Conservation (phyloP, 768 basidiomycete genomes). For the Omphalotus guepiniiformis region DNA sequence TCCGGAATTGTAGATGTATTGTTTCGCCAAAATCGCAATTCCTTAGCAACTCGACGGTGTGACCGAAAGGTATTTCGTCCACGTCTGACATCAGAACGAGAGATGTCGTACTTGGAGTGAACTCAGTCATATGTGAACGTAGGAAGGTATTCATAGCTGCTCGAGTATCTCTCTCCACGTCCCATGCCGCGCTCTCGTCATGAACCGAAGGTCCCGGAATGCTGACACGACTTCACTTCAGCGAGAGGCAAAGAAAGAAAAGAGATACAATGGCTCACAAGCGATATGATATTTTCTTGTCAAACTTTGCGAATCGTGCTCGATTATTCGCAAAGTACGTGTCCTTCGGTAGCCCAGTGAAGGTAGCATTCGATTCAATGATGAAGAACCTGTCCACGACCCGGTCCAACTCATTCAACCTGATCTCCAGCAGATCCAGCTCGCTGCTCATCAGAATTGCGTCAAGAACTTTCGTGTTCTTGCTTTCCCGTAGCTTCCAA, state of each 20-base stretch:
- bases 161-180: constrained; percentile 46
- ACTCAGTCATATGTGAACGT: constrained; percentile 28
- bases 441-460: constrained; percentile 62
- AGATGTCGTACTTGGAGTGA: constrained; percentile 26
- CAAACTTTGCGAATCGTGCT: constrained; percentile 43
- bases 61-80: constrained; percentile 55
- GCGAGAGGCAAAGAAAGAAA: neutral
- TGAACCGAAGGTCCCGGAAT: constrained; percentile 41
- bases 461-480: constrained; percentile 44
- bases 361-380: constrained; percentile 57
- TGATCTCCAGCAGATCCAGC: constrained; percentile 58
- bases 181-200: constrained; percentile 42
- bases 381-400: constrained; percentile 59
- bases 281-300: constrained; percentile 49
- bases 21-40: constrained; percentile 47
- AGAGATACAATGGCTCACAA: constrained; percentile 29
- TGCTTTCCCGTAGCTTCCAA: constrained; percentile 38
- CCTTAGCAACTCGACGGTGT: constrained; percentile 48
- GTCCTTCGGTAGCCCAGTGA: constrained; percentile 56
- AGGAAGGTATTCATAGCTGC: constrained; percentile 46
- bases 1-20: constrained; percentile 58
- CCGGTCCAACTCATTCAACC: constrained; percentile 54
- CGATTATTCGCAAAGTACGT: constrained; percentile 45
- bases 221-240: constrained; percentile 22
- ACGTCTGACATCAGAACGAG: constrained; percentile 60